Conservation (phyloP, 2,329 filamentous ascomycete species). For the Fusarium odoratissimum region DNA sequence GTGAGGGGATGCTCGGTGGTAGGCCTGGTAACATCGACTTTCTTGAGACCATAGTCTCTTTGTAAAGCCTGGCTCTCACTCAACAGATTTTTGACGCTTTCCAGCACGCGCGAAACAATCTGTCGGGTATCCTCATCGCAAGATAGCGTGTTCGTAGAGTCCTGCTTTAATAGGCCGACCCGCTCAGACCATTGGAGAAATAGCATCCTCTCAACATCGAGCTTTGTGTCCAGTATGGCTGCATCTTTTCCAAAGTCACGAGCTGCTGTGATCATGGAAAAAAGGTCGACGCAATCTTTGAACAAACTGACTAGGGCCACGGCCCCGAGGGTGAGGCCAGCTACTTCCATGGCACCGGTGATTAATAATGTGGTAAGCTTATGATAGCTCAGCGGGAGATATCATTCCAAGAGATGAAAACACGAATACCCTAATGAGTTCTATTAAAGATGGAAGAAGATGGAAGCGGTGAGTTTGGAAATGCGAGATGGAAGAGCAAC, state of each 20-base stretch:
- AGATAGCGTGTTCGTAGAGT: fast-evolving
- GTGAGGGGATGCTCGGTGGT: background rate
- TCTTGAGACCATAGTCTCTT: background rate
- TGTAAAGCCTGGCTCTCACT: background rate
- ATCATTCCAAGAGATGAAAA: too few species aligned
- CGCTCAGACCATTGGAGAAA: background rate
- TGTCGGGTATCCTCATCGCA: fast-evolving
- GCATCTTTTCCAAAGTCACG: background rate
- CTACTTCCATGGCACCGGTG: background rate
- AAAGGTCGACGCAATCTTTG: background rate
- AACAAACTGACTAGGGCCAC: background rate
- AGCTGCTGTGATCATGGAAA: background rate
- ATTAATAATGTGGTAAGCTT: too few species aligned
- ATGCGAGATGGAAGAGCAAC: background rate
- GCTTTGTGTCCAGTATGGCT: fast-evolving
- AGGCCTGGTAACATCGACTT: background rate
- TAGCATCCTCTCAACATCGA: background rate
- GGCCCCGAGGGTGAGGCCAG: background rate
- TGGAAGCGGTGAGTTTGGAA: background rate
- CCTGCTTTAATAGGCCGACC: background rate
- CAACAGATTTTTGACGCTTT: background rate
- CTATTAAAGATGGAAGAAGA: too few species aligned
- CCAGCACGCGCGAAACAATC: background rate
- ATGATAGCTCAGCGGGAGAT: too few species aligned
- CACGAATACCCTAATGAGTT: too few species aligned